A percentile compares a stretch with the other conserved stretches of the same genome.
Evolutionary conservation across 495 filamentous ascomycete genomes (phyloP).

Genomic region (Lindgomyces ingoldianus): DNA sequence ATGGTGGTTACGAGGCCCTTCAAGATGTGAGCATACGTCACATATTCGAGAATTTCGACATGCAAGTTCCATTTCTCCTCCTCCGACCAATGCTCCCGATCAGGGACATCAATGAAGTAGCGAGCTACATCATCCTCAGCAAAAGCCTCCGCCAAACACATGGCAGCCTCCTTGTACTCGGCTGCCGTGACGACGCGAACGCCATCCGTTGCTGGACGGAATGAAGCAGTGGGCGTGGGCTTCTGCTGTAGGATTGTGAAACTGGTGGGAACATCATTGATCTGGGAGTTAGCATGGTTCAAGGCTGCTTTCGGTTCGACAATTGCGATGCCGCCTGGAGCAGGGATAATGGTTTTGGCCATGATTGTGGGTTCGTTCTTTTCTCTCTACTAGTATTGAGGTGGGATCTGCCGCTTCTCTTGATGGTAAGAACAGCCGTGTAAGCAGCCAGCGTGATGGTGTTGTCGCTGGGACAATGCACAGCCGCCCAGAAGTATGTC

Average conservation of each 20-base stretch:
- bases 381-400: constrained; percentile 37
- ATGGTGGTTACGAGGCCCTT: constrained; percentile 70
- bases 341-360: constrained; percentile 37
- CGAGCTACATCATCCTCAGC: constrained; percentile 68
- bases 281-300: constrained; percentile 20
- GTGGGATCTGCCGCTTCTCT: constrained; percentile 41
- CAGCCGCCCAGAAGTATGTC: constrained; percentile 29
- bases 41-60: constrained; percentile 69
- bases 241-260: constrained; percentile 30
- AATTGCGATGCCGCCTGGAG: constrained; percentile 44
- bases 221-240: constrained; percentile 10
- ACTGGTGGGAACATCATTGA: constrained; percentile 30
- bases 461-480: constrained; percentile 9
- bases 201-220: constrained; percentile 17
- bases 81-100: constrained; percentile 58
- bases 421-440: constrained; percentile 27
- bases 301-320: constrained; percentile 33
- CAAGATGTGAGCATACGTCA: constrained; percentile 69
- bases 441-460: constrained; percentile 41
- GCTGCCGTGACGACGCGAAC: constrained; percentile 61
- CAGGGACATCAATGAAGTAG: constrained; percentile 70
- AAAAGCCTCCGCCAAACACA: constrained; percentile 73
- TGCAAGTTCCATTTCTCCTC: constrained; percentile 74
- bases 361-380: constrained; percentile 41
- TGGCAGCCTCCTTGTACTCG: constrained; percentile 67